Percentiles rank a stretch among this genome's conserved stretches.
Conservation (phyloP, 2,329 filamentous ascomycete genomes). For the Aspergillus pseudonomiae region DNA sequence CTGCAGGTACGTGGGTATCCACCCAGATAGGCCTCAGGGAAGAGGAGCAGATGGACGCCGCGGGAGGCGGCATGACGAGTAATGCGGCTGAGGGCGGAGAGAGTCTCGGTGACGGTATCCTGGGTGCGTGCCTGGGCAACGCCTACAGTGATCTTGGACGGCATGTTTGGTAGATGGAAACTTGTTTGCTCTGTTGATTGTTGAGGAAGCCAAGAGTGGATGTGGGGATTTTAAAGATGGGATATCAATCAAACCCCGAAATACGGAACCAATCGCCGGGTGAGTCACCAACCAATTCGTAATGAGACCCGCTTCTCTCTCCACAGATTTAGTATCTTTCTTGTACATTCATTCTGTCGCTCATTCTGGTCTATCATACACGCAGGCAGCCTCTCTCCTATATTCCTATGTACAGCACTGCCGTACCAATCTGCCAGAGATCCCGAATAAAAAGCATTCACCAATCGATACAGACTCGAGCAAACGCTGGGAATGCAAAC, state of each 20-base stretch:
- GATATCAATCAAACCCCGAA: background rate
- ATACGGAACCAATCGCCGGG: background rate
- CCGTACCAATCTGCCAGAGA: constrained; percentile 1
- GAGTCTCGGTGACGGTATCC: constrained; percentile 56
- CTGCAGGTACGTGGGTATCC: constrained; percentile 82
- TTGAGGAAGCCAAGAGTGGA: background rate
- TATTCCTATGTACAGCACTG: background rate
- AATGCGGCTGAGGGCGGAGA: constrained; percentile 66
- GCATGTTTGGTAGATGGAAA: constrained; percentile 31
- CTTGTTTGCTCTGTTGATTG: background rate
- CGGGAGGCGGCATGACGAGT: constrained; percentile 65
- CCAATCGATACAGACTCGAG: constrained; percentile 3
- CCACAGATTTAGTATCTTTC: background rate
- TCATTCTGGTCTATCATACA: constrained; percentile 6
- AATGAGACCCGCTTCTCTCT: background rate
- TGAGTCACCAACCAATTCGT: background rate
- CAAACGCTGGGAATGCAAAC: constrained; percentile 12
- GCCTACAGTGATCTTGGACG: constrained; percentile 46
- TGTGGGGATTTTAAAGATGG: background rate
- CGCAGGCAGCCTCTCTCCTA: background rate
- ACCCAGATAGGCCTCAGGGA: constrained; percentile 89
- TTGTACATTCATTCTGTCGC: background rate
- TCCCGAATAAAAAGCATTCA: constrained; percentile 8
- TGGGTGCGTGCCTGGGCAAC: constrained; percentile 52
- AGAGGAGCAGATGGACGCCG: constrained; percentile 72